Evolutionary conservation across 495 filamentous ascomycete genomes (phyloP).

Genomic region (Trichocladium uniseriatum): DNA sequence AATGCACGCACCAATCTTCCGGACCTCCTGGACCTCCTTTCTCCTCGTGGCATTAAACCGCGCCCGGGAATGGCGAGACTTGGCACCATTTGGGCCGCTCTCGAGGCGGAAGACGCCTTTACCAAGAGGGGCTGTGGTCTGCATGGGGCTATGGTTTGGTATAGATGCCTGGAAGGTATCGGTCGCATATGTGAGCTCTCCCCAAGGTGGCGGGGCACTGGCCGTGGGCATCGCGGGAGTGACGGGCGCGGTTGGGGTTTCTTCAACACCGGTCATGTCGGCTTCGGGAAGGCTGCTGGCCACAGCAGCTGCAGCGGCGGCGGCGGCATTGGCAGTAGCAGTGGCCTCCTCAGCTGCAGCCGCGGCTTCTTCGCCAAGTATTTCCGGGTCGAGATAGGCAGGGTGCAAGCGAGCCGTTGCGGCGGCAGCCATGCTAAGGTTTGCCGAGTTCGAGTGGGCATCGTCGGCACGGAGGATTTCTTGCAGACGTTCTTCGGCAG

Average conservation of each 20-base stretch:
- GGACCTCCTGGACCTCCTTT: conserved; percentile 70
- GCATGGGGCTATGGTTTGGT: conserved; percentile 8
- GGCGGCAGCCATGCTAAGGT: conserved; percentile 38
- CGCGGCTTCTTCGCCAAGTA: conserved; percentile 30
- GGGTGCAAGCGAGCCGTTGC: conserved; percentile 40
- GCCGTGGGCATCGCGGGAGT: conserved; percentile 7
- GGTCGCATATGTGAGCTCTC: conserved; percentile 33
- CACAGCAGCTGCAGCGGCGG: conserved; percentile 9
- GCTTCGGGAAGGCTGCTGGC: conserved; percentile 11
- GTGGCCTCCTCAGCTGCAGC: conserved; percentile 22
- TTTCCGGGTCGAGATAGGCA: conserved; percentile 41
- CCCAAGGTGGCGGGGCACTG: conserved; percentile 32
- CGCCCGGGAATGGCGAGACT: conserved; percentile 44
- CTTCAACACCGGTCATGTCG: conserved; percentile 11
- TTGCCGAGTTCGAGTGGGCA: conserved; percentile 24
- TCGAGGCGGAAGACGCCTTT: conserved; percentile 37
- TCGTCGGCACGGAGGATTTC: conserved; percentile 23
- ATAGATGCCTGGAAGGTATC: conserved; percentile 23
- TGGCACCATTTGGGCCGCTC: conserved; percentile 22
- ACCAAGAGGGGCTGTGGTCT: conserved; percentile 16
- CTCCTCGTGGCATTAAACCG: conserved; percentile 59
- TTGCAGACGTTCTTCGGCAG: conserved; percentile 32
- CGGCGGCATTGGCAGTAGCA: conserved; percentile 16
- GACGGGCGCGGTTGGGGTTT: background rate
- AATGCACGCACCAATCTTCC: conserved; percentile 75